Conservation (phyloP, 306 rosid species). For the Sindora glabra region DNA sequence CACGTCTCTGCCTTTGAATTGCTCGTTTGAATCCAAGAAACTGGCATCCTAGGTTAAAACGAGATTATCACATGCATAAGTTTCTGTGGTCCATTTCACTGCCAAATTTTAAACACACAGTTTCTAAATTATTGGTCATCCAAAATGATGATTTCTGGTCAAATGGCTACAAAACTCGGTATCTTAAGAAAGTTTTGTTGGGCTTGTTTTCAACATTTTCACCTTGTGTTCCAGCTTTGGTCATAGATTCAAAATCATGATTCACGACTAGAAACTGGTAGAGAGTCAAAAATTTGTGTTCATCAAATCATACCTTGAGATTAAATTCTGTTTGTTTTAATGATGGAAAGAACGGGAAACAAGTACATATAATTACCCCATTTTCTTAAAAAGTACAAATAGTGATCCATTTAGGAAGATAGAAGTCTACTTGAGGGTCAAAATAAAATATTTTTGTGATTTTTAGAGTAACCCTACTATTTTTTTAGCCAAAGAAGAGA, state of each 20-base stretch:
- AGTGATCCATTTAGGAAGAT: no score
- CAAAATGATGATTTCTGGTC: conserved; percentile 34
- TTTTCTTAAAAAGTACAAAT: no score
- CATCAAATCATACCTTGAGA: no score
- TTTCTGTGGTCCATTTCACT: conserved; percentile 25
- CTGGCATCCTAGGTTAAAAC: conserved; percentile 59
- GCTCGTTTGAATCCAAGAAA: conserved; percentile 75
- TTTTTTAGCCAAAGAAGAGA: no score
- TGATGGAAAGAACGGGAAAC: no score
- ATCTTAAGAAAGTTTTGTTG: conserved; percentile 21
- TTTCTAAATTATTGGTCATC: conserved; percentile 24
- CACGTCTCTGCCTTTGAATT: conserved; percentile 28
- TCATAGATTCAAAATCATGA: conserved; percentile 15
- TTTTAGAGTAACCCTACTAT: no score
- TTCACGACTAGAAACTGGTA: neutral
- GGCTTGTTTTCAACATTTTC: conserved; percentile 4
- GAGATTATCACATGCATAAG: neutral
- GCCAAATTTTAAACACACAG: conserved; percentile 9
- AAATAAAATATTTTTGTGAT: no score
- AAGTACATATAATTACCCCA: no score
- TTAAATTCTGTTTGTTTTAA: no score
- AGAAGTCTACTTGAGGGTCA: no score
- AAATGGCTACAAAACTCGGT: conserved; percentile 23
- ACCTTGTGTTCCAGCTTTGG: neutral
- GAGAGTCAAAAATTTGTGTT: no score